These are phyloP conservation scores for Zygosaccharomyces lentus DNA, from an alignment of 805 yeast genomes.

Conservation along the genomic window DNA sequence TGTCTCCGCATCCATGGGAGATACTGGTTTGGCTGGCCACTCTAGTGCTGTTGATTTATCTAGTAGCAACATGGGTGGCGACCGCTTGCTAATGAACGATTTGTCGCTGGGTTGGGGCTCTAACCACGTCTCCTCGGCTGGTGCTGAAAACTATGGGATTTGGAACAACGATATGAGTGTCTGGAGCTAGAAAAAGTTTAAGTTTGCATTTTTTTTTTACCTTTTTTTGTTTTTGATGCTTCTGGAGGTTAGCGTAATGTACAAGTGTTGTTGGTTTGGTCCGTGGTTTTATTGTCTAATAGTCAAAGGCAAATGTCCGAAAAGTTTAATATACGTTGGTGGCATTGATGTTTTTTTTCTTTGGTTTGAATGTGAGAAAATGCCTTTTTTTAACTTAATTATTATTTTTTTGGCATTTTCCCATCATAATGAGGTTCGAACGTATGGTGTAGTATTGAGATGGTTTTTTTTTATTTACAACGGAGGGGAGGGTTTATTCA, in stretches of 20 bases:
- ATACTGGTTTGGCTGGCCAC: conserved; percentile 2
- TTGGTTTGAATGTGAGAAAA: neutral
- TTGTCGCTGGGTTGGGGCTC: conserved; percentile 28
- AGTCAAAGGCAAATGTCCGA: neutral
- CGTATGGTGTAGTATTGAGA: neutral
- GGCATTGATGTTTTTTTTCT: neutral
- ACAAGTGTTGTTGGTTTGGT: neutral
- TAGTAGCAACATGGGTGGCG: conserved; percentile 1
- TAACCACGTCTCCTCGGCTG: conserved; percentile 15
- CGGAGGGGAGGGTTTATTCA: conserved; percentile 3
- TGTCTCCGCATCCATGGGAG: conserved; percentile 6
- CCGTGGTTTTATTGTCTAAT: neutral
- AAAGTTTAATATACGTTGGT: neutral
- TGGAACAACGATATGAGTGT: conserved; percentile 39
- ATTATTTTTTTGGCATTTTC: neutral
- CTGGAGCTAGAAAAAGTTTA: conserved; percentile 30
- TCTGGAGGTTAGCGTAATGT: neutral
- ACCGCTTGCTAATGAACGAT: conserved; percentile 17
- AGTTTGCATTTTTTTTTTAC: conserved; percentile 8
- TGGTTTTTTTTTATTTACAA: neutral
- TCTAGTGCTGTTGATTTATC: conserved; percentile 7
- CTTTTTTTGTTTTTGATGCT: neutral
- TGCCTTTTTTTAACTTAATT: neutral
- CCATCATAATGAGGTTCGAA: neutral
- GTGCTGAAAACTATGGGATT: conserved; percentile 21